These are phyloP conservation scores for Thuja plicata DNA, from an alignment of 83 land plant genomes.

Conservation along the genomic window DNA sequence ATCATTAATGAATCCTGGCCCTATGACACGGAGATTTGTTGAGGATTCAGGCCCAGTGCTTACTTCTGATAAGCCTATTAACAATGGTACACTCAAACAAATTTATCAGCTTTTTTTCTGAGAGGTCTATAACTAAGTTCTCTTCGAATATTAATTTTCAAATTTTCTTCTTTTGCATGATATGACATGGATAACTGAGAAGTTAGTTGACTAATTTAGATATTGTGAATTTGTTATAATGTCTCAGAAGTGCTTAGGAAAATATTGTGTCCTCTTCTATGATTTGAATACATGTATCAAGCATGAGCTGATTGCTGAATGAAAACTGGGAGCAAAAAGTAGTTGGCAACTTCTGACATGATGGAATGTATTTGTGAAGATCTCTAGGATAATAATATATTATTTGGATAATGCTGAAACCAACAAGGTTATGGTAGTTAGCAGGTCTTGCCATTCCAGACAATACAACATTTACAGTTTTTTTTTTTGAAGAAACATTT, in stretches of 20 bases:
- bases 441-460: too few species aligned
- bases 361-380: background rate
- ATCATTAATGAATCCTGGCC: constrained; percentile 60
- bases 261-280: background rate
- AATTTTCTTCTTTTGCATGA: background rate
- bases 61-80: background rate
- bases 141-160: background rate
- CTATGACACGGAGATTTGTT: constrained; percentile 38
- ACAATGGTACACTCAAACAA: background rate
- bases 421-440: too few species aligned
- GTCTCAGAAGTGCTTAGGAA: background rate
- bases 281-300: background rate
- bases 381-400: background rate
- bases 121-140: background rate
- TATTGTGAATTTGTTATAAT: background rate
- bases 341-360: background rate
- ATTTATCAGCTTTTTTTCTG: background rate
- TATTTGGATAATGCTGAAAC: background rate
- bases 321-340: background rate
- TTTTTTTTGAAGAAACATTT: too few species aligned
- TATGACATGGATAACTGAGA: background rate
- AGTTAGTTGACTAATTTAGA: background rate
- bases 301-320: background rate
- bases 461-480: background rate
- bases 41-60: constrained; percentile 22